These are phyloP conservation scores for Cyamopsis tetragonoloba DNA, from an alignment of 306 rosid species.

Conservation along the genomic window DNA sequence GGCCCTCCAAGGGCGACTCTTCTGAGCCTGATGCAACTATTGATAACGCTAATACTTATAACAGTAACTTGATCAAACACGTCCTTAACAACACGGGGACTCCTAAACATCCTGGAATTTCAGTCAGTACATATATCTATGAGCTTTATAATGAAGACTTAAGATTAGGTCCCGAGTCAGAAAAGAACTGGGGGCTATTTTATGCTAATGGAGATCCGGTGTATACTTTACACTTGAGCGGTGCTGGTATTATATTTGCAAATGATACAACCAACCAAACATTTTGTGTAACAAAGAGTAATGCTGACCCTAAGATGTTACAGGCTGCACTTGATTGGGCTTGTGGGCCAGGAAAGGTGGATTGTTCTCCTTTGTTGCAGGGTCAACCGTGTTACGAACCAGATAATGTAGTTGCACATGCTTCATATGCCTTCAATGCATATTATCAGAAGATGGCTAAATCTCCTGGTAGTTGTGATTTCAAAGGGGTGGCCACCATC, in stretches of 20 bases:
- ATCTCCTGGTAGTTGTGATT: constrained; percentile 83
- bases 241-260: constrained; percentile 76
- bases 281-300: constrained; percentile 75
- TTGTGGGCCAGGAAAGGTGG: constrained; percentile 95
- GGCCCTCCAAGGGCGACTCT: constrained; percentile 91
- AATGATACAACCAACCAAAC: constrained; percentile 92
- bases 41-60: constrained; percentile 87
- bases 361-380: constrained; percentile 77
- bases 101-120: constrained; percentile 85
- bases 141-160: constrained; percentile 92
- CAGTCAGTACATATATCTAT: constrained; percentile 84
- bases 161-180: constrained; percentile 74
- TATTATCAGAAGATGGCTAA: constrained; percentile 81
- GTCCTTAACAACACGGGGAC: constrained; percentile 89
- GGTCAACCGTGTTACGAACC: constrained; percentile 84
- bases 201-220: constrained; percentile 64
- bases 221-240: constrained; percentile 73
- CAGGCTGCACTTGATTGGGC: constrained; percentile 98
- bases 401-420: constrained; percentile 64
- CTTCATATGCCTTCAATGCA: constrained; percentile 85
- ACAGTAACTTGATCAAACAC: constrained; percentile 86
- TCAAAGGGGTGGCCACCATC: constrained; percentile 83
- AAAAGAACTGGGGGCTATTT: constrained; percentile 90
- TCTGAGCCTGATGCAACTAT: constrained; percentile 70
- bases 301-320: constrained; percentile 71